These are phyloP conservation scores for Fragilaria crotonensis DNA, from an alignment of 108 stramenopile species.

Conservation along the genomic window DNA sequence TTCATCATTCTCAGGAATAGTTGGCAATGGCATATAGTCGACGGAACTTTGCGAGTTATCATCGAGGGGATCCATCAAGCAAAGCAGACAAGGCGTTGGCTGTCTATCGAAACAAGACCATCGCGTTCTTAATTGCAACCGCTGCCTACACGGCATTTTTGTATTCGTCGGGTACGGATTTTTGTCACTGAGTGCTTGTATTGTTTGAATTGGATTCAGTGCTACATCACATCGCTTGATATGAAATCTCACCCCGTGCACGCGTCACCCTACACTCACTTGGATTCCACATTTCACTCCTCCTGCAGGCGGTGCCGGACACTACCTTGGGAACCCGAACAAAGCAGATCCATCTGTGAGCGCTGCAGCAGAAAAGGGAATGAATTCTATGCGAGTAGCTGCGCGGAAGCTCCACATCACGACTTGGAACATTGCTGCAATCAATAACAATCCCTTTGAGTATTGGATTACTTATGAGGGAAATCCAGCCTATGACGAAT, in stretches of 20 bases:
- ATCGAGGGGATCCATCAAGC: slow-evolving; percentile 11
- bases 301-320: slow-evolving; percentile 41
- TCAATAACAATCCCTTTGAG: slow-evolving; percentile 91
- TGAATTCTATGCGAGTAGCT: slow-evolving; percentile 29
- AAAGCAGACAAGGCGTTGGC: slow-evolving; percentile 15
- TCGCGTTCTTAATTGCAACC: slow-evolving; percentile 35
- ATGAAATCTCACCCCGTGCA: neutral
- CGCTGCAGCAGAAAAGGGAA: slow-evolving; percentile 23
- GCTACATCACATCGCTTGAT: neutral
- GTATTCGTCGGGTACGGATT: slow-evolving; percentile 55
- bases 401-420: slow-evolving; percentile 30
- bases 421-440: slow-evolving; percentile 92
- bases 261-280: neutral
- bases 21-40: slow-evolving; percentile 20
- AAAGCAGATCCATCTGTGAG: slow-evolving; percentile 24
- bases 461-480: slow-evolving; percentile 86
- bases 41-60: slow-evolving; percentile 23
- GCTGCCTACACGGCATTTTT: slow-evolving; percentile 69
- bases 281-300: neutral
- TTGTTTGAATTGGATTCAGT: neutral
- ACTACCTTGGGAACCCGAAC: slow-evolving; percentile 26
- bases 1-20: neutral
- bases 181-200: neutral
- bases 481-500: slow-evolving; percentile 70
- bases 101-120: slow-evolving; percentile 67